Conservation (phyloP, 2,329 filamentous ascomycete species). For the Hypoxylon sp. region DNA sequence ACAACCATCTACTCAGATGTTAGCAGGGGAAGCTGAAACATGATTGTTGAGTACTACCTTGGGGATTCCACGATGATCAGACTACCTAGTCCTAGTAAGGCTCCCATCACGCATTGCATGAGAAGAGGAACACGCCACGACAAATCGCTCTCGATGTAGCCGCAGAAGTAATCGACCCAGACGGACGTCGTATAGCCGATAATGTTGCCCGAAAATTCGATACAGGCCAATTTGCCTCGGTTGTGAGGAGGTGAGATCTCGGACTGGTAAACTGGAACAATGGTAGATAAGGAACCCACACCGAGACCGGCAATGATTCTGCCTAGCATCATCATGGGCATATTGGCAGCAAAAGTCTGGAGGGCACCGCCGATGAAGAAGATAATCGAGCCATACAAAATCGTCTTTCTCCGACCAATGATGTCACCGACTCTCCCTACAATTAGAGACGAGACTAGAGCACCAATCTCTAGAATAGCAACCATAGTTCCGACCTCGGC, state of each 20-base stretch:
- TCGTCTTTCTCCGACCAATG: slow-evolving; percentile 88
- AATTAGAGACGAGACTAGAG: slow-evolving; percentile 86
- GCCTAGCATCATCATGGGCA: slow-evolving; percentile 89
- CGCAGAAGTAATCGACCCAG: slow-evolving; percentile 99
- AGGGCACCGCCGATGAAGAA: slow-evolving; percentile 87
- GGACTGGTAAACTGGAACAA: slow-evolving; percentile 93
- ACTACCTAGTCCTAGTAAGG: slow-evolving; percentile 84
- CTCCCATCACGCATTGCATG: slow-evolving; percentile 96
- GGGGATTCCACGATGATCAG: slow-evolving; percentile 96
- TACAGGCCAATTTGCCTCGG: slow-evolving; percentile 93
- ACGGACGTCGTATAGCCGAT: slow-evolving; percentile 95
- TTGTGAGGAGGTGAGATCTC: slow-evolving; percentile 98
- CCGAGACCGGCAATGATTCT: slow-evolving; percentile 87
- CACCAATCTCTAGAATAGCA: slow-evolving; percentile 93
- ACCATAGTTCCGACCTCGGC: slow-evolving; percentile 97
- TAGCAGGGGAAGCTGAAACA: slow-evolving; percentile 38
- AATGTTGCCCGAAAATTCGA: slow-evolving; percentile 98
- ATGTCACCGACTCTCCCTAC: slow-evolving; percentile 93
- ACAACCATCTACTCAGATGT: slow-evolving; percentile 78
- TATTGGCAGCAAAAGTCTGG: slow-evolving; percentile 83
- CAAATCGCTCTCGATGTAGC: slow-evolving; percentile 84
- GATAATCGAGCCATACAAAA: slow-evolving; percentile 91
- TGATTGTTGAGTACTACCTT: slow-evolving; percentile 64
- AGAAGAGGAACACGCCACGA: slow-evolving; percentile 91
- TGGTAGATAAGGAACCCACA: slow-evolving; percentile 89